These are phyloP conservation scores for Agastache rugosa DNA, from an alignment of 257 asterid species.

Conservation along the genomic window DNA sequence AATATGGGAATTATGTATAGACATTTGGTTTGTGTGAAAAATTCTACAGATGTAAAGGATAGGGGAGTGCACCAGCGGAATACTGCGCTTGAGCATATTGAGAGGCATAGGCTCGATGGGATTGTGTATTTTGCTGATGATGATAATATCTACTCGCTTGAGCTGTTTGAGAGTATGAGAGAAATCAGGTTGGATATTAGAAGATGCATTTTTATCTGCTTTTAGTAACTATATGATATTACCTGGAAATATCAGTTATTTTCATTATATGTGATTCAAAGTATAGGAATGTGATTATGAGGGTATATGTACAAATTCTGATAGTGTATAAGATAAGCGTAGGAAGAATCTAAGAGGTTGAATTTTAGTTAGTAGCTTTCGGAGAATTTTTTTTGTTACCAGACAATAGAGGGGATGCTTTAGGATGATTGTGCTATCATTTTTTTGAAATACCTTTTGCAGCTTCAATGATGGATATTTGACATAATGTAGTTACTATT, in stretches of 20 bases:
- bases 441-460: background rate
- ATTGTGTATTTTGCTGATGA: slow-evolving; percentile 94
- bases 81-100: slow-evolving; percentile 88
- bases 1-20: slow-evolving; percentile 78
- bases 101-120: slow-evolving; percentile 86
- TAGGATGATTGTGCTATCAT: slow-evolving; percentile 18
- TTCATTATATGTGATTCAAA: slow-evolving; percentile 14
- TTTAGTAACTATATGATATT: background rate
- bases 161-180: slow-evolving; percentile 79
- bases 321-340: slow-evolving; percentile 22
- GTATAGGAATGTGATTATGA: slow-evolving; percentile 16
- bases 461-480: slow-evolving; percentile 9
- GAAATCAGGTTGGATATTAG: slow-evolving; percentile 63
- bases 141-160: slow-evolving; percentile 78
- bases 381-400: slow-evolving; percentile 9
- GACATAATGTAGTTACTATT: slow-evolving; percentile 25
- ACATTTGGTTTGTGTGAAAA: slow-evolving; percentile 74
- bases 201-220: slow-evolving; percentile 17
- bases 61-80: slow-evolving; percentile 89
- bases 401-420: slow-evolving; percentile 25
- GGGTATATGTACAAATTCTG: background rate
- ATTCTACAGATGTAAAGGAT: slow-evolving; percentile 70
- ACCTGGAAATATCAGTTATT: slow-evolving; percentile 28
- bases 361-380: background rate
- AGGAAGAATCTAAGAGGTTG: slow-evolving; percentile 2